These are phyloP conservation scores for Viridothelium virens DNA, from an alignment of 495 filamentous ascomycete species.

Conservation along the genomic window DNA sequence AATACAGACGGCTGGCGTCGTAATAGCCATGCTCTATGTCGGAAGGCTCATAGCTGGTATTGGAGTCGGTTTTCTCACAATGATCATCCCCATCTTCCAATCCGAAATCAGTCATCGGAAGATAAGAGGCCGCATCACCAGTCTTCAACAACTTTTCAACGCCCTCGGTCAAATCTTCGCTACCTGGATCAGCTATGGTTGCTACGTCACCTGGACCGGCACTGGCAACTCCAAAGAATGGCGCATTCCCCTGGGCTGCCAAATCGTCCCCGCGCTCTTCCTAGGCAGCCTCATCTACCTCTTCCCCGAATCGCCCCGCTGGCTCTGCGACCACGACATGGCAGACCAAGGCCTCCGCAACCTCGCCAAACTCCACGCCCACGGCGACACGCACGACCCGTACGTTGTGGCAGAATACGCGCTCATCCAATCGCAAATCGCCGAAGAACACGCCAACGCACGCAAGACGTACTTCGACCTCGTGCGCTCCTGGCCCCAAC, in stretches of 20 bases:
- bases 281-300: conserved; percentile 23
- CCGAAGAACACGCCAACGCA: conserved; percentile 23
- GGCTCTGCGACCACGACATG: conserved; percentile 30
- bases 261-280: conserved; percentile 26
- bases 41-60: conserved; percentile 38
- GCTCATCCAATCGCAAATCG: conserved; percentile 26
- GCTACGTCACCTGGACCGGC: conserved; percentile 21
- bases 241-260: conserved; percentile 25
- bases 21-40: conserved; percentile 34
- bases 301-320: conserved; percentile 33
- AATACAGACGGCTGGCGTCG: conserved; percentile 36
- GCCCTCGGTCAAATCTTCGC: conserved; percentile 26
- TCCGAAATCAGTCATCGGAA: conserved; percentile 28
- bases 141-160: conserved; percentile 27
- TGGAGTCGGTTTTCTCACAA: conserved; percentile 26
- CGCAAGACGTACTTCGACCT: conserved; percentile 24
- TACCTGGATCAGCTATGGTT: conserved; percentile 33
- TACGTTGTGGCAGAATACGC: conserved; percentile 32
- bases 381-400: conserved; percentile 29
- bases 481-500: conserved; percentile 24
- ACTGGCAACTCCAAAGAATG: conserved; percentile 24
- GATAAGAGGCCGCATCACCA: conserved; percentile 27
- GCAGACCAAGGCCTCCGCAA: conserved; percentile 27
- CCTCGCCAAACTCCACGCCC: conserved; percentile 31
- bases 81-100: conserved; percentile 30